Conservation (phyloP, 352 stramenopile species). For the Phytophthora tubulina region DNA sequence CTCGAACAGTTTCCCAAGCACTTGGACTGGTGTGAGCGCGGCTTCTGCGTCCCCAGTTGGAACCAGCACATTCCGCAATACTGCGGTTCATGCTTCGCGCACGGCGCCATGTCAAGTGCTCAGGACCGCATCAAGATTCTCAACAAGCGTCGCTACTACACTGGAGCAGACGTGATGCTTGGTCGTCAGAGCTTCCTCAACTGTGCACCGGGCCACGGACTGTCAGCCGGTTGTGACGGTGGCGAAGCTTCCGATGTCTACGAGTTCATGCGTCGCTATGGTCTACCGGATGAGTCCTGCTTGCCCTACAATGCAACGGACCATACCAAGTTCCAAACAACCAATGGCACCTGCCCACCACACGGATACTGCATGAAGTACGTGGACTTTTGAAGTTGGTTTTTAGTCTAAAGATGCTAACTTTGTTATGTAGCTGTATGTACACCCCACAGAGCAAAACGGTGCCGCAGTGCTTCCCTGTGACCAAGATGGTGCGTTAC, state of each 20-base stretch:
- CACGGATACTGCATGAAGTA: constrained; percentile 90
- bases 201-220: constrained; percentile 74
- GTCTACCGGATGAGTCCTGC: constrained; percentile 82
- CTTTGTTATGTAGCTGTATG: constrained; percentile 69
- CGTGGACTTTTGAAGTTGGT: constrained; percentile 21
- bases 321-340: constrained; percentile 72
- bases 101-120: constrained; percentile 77
- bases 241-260: constrained; percentile 81
- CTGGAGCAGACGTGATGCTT: constrained; percentile 79
- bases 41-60: constrained; percentile 85
- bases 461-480: constrained; percentile 67
- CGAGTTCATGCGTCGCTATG: constrained; percentile 83
- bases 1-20: constrained; percentile 58
- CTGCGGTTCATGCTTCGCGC: constrained; percentile 88
- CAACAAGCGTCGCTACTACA: constrained; percentile 69
- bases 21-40: constrained; percentile 93
- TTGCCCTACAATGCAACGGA: constrained; percentile 88
- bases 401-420: constrained; percentile 1
- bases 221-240: constrained; percentile 73
- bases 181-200: constrained; percentile 86
- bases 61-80: constrained; percentile 90
- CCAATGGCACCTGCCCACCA: constrained; percentile 79
- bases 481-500: constrained; percentile 85
- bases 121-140: constrained; percentile 89
- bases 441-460: constrained; percentile 67